A percentile compares a stretch with the other conserved stretches of the same genome.
These are phyloP conservation scores for Diaporthe sp. DNA, from an alignment of 2,329 filamentous ascomycete species.

Conservation along the genomic window DNA sequence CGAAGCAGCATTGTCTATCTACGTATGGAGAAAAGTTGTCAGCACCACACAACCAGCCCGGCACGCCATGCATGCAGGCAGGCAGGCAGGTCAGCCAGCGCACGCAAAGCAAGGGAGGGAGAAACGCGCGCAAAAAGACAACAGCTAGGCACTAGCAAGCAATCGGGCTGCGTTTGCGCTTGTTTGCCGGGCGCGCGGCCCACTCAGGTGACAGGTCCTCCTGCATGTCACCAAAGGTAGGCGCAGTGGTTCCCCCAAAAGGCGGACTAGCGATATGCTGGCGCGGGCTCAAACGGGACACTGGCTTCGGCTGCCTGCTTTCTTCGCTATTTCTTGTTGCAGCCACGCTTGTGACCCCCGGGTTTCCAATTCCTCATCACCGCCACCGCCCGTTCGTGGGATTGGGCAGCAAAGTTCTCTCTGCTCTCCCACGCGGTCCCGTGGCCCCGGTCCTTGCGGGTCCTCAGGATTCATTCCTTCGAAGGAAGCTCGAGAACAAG, in stretches of 20 bases:
- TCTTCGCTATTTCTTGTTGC: neutral
- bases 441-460: constrained; percentile 22
- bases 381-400: neutral
- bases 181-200: constrained; percentile 11
- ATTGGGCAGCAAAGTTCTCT: neutral
- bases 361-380: neutral
- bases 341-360: neutral
- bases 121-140: constrained; percentile 24
- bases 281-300: neutral
- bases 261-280: neutral
- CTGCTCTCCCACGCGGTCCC: neutral
- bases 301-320: constrained; percentile 18
- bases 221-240: constrained; percentile 3
- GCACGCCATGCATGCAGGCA: neutral
- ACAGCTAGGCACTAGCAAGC: neutral
- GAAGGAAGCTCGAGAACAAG: constrained; percentile 27
- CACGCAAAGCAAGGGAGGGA: constrained; percentile 18
- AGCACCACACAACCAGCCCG: constrained; percentile 14
- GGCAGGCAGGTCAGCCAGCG: neutral
- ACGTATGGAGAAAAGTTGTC: constrained; percentile 5
- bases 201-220: constrained; percentile 14
- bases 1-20: neutral
- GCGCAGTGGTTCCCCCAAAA: constrained; percentile 18
- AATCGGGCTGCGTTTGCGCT: constrained; percentile 22
- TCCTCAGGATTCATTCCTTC: constrained; percentile 23